phyloP scores from a whole-genome alignment of 2,329 filamentous ascomycete genomes.

The Verticillium nubilum region DNA sequence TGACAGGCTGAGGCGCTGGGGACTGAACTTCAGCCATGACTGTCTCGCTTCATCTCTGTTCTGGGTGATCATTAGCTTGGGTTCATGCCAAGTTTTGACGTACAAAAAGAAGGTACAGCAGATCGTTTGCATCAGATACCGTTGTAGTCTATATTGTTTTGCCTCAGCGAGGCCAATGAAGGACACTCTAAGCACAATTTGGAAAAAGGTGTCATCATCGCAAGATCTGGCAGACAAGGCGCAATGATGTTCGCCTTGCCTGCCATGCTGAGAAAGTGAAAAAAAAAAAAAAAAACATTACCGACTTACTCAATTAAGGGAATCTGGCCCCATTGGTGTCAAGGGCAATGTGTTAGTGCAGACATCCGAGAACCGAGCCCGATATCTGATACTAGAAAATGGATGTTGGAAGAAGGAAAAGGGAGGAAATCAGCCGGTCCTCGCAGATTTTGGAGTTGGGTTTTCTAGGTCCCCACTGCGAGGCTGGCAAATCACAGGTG shows the following conservation, averaged over 20 bases:
- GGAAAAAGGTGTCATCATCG: slow-evolving; percentile 55
- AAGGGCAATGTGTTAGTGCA: not conserved
- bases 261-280: not conserved
- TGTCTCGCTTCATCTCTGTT: slow-evolving; percentile 39
- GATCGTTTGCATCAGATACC: slow-evolving; percentile 71
- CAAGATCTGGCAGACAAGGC: slow-evolving; percentile 7
- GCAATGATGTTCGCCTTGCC: slow-evolving; percentile 8
- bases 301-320: slow-evolving; percentile 16
- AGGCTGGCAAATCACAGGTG: not conserved
- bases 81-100: not conserved
- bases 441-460: not conserved
- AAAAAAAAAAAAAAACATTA: slow-evolving; percentile 2
- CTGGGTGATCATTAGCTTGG: slow-evolving; percentile 22
- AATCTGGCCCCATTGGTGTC: slow-evolving; percentile 1
- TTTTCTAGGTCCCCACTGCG: not conserved
- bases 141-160: slow-evolving; percentile 85
- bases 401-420: not conserved
- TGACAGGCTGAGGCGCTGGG: slow-evolving; percentile 6
- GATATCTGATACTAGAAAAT: not conserved
- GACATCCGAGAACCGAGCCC: not conserved
- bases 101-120: slow-evolving; percentile 11
- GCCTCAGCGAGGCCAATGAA: slow-evolving; percentile 58
- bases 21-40: slow-evolving; percentile 36
- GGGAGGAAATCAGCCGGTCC: not conserved
- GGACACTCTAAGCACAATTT: slow-evolving; percentile 51